Evolutionary conservation across 2,329 filamentous ascomycete genomes (phyloP), one percentile per base, ranked within the genome.

Genomic region (Apiospora pterosperma): DNA sequence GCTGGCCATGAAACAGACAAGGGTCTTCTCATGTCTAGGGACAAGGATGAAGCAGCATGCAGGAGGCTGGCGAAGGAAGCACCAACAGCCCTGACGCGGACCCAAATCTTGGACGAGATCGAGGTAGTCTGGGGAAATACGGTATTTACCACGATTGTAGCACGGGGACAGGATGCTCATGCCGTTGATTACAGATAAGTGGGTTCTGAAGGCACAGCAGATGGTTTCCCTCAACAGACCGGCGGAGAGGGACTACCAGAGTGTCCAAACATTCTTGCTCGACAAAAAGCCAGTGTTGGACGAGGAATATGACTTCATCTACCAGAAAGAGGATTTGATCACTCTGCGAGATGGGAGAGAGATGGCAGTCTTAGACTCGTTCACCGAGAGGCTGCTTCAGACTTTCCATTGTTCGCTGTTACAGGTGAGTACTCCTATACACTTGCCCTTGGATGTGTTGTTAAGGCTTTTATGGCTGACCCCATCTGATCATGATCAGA

Each of bases 311-410:
- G 5, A 28, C 7, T 62, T 38, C 14, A 62, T 62, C 19, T 55
- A 62, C n/a, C 61, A 62, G 12, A 62, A 62, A 39, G 61, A 62
- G 36, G 61, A 62, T n/a, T 31, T 62, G 4, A 25, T 62, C n/a
- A 62, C 61, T 8, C 2, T 62, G 10, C 42, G 61, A 11, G 61
- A 62, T n/a, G 61, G 61, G 5, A 31, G 42, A 28, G 61, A 62
- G n/a, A 62, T 62, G 61, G 61, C 61, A 5, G n/a, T 62, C 3
- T 25, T 62, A 4, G 61, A 62, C 12, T 62, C 61, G n/a, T 23
- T 62, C 19, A 62, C 61, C 21, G 61, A 62, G 42, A 55, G 12
- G 19, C 25, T 62, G 12, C 12, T 62, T 12, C 61, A 34, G 7
- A 39, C 61, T n/a, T 62, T 62, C 12, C 61, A 55, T 4, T 62